Conservation (phyloP, 2,329 filamentous ascomycete genomes). For the Pyricularia sp. region DNA sequence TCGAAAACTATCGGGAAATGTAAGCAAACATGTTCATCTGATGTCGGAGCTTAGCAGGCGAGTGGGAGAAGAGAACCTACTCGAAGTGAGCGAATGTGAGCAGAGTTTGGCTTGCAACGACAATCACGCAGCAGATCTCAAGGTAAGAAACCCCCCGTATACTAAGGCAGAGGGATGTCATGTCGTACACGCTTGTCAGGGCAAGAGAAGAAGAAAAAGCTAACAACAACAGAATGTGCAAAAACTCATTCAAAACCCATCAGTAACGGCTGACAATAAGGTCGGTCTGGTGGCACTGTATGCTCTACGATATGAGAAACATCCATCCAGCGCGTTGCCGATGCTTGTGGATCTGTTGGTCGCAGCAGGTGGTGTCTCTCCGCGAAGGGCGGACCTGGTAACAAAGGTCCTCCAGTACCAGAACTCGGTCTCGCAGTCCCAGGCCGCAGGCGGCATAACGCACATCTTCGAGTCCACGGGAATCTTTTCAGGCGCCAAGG, state of each 20-base stretch:
- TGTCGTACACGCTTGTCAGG: not conserved
- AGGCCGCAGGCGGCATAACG: constrained; percentile 68
- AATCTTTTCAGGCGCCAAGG: constrained; percentile 79
- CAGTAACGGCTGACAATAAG: constrained; percentile 73
- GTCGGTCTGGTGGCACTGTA: constrained; percentile 89
- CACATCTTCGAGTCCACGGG: constrained; percentile 88
- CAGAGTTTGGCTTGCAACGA: constrained; percentile 96
- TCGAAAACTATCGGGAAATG: constrained; percentile 90
- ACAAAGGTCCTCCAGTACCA: constrained; percentile 78
- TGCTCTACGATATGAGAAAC: constrained; percentile 81
- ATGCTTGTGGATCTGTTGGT: constrained; percentile 80
- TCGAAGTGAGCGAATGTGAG: constrained; percentile 96
- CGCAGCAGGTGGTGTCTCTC: constrained; percentile 72
- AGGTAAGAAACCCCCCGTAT: constrained; percentile 39
- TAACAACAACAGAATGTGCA: constrained; percentile 59
- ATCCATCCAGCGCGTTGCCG: constrained; percentile 72
- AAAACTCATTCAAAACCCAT: constrained; percentile 70
- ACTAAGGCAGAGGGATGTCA: too few species aligned
- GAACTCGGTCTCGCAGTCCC: constrained; percentile 71
- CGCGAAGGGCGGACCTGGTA: constrained; percentile 69
- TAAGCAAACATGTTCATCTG: constrained; percentile 95
- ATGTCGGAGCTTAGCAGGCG: constrained; percentile 87
- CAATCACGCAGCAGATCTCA: constrained; percentile 85
- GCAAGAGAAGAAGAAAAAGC: not conserved
- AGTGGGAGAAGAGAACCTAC: constrained; percentile 73